Evolutionary conservation across 495 filamentous ascomycete genomes (phyloP), one percentile per base, ranked within the genome.

Genomic region (Daldinia grandis): DNA sequence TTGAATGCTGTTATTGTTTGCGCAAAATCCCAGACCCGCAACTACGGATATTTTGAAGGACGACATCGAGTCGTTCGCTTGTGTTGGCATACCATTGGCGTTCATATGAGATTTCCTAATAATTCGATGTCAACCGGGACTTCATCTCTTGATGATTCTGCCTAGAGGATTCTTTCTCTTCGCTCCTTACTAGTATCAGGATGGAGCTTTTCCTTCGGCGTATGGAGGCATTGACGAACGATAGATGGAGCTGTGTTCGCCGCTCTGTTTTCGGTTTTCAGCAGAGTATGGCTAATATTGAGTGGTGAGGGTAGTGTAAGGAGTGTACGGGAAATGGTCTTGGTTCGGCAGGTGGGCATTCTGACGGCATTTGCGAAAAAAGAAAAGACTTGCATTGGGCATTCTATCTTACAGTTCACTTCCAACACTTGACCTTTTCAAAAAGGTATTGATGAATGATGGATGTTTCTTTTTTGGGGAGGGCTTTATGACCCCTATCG

Each of bases 361-460:
- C 19, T 61, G 66, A 58, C 40, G 58, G 62, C 64, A 68, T 69
- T 75, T 67, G 58, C 62, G 66, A 66, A 54, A 33, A 65, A 58
- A 19, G 10, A 9, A 56, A 73, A 60, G 27, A 73, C 42, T 27
- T 57, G 55, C 47, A 64, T 58, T 59, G 54, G 57, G 58, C 61
- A 58, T 59, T 64, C 27, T 64, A 5, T 57, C 40, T 15, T 42
- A 15, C 38, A 21, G 3, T 49, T 55, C 19, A 33, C 25, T 42
- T 59, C 33, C 31, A 28, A 21, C 25, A 14, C 12, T 14, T 30
- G 35, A 40, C 44, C 58, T 56, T 56, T 15, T 27, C 5, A 42
- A 25, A 33, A 25, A 55, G 69, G 64, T 58, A 64, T 67, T 64
- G 25, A 53, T 30, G 49, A 53, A 6, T 47, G 60, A 61, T 9